Evolutionary conservation across 2,329 filamentous ascomycete species (phyloP).

Genomic region (Colletotrichum sidae): DNA sequence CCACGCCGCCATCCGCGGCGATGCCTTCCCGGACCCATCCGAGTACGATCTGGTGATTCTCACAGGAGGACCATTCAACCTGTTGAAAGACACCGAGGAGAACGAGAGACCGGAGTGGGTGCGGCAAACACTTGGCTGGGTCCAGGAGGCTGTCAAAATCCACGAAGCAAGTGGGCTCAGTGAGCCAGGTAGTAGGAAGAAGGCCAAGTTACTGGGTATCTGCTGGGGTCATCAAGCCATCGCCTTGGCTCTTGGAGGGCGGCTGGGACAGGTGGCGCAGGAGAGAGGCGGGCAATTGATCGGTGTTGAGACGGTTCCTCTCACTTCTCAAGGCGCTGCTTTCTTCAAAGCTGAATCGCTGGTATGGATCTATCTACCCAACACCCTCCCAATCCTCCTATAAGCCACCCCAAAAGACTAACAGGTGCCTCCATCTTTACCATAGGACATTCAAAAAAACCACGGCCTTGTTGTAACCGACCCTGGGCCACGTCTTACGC

Average conservation of each 20-base stretch:
- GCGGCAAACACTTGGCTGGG: too few relatives aligned
- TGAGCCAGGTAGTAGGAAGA: too few relatives aligned
- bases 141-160: too few relatives aligned
- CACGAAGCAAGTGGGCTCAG: too few relatives aligned
- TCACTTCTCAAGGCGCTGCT: conserved; percentile 14
- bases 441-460: background rate
- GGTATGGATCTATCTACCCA: background rate
- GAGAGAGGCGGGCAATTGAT: conserved; percentile 6
- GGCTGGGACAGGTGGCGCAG: background rate
- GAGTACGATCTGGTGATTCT: background rate
- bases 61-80: conserved; percentile 3
- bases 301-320: background rate
- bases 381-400: background rate
- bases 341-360: conserved; percentile 5
- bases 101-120: too few relatives aligned
- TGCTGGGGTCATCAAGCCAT: too few relatives aligned
- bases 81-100: background rate
- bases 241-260: too few relatives aligned
- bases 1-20: too few relatives aligned
- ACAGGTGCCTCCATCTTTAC: background rate
- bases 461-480: background rate
- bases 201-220: too few relatives aligned
- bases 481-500: background rate
- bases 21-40: too few relatives aligned
- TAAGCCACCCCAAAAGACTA: background rate